Base-by-base conservation (phyloP, 2,329 filamentous ascomycete genomes). In the Epicoccum nigrum region DNA sequence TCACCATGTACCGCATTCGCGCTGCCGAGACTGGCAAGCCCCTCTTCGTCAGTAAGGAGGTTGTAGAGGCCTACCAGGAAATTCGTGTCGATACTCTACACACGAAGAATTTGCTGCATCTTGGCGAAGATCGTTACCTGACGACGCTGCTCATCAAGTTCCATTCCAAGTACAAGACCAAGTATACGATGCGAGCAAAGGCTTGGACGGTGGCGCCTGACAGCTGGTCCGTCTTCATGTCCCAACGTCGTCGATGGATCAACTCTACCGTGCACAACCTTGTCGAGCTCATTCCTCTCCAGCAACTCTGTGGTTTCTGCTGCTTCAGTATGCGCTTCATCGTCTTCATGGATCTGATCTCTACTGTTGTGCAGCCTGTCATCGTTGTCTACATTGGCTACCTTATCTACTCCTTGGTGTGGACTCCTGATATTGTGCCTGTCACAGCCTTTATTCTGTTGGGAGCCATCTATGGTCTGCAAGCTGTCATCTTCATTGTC, bases 291-390 rank as follows among this genome's bases (percentile, higher is more conserved):
- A 93, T 97, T 57, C 92, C 93, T 5, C 81, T 99, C 74, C 86
- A 89, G 55, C 90, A 97, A 73, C 88, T 99, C 42, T 99, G 94
- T 75, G 94, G 94, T 77, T 99, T 99, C 87, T 99, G 94, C 82
- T 99, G 94, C 78, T 99, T 99, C 81, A 95, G 90, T 76, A 99
- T 99, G 94, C 88, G 94, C 67, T 99, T 99, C 75, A 84, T 99
- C 52, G 92, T 99, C 62, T 96, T 99, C 69, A 74, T 99, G 62
- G 94, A 99, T 75, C 79, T 99, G 64, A 80, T 99, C 58, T 94
- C 90, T 48, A 99, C 94, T 1, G 77, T 97, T 48, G 87, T 97
- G 40, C 92, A 96, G 71, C 94, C 94, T 2, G 91, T 97, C 52
- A 94, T 90, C 1, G 82, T 97, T 16, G 90, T 86, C 8, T 99